Conservation (phyloP, 768 basidiomycete species). For the Nevesoporus exiguus region DNA sequence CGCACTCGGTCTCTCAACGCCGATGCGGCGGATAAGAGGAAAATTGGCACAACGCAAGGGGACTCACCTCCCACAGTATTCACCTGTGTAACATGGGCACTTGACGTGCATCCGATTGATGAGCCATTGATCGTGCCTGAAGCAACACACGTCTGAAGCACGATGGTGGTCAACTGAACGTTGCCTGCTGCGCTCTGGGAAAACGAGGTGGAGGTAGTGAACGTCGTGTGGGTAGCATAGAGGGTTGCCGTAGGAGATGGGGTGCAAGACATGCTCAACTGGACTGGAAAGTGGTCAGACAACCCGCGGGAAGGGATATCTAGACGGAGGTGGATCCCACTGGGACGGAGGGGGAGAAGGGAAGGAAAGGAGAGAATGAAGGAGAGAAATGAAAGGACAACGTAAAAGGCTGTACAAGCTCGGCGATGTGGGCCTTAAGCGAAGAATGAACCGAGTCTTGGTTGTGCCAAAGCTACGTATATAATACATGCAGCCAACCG, state of each 20-base stretch:
- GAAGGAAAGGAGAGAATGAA: not conserved
- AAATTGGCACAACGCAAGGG: not conserved
- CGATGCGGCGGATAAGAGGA: not conserved
- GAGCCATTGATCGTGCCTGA: constrained; percentile 26
- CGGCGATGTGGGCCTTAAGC: too few relatives aligned
- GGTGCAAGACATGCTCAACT: constrained; percentile 35
- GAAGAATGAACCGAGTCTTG: too few relatives aligned
- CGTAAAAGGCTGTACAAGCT: not conserved
- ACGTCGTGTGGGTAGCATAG: constrained; percentile 37
- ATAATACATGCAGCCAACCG: too few relatives aligned
- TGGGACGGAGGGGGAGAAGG: too few relatives aligned
- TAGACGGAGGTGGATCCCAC: not conserved
- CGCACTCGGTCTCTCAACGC: constrained; percentile 20
- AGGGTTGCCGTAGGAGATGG: constrained; percentile 43
- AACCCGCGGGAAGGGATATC: not conserved
- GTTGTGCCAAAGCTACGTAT: too few relatives aligned
- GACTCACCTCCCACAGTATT: constrained; percentile 37
- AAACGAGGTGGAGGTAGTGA: constrained; percentile 35
- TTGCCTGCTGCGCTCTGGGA: constrained; percentile 33
- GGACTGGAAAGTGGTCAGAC: too few relatives aligned
- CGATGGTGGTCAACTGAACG: constrained; percentile 33
- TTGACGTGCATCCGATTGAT: constrained; percentile 30
- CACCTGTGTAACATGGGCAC: constrained; percentile 25
- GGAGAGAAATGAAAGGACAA: not conserved
- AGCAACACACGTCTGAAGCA: constrained; percentile 32